Base-by-base conservation (phyloP, 2,329 filamentous ascomycete species). In the Alternaria sp. region DNA sequence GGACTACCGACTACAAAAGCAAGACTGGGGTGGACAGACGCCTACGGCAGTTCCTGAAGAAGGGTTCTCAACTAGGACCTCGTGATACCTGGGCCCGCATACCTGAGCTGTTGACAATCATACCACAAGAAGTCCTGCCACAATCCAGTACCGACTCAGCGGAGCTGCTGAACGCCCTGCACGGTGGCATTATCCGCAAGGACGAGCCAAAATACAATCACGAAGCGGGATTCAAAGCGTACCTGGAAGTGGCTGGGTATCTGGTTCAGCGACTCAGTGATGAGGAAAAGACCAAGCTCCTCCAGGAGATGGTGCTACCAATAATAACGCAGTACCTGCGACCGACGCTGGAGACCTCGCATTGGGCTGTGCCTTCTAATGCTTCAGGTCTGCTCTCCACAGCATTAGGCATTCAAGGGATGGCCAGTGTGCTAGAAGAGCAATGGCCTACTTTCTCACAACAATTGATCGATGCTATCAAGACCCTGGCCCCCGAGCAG, bases 1-100 rank as follows among this genome's bases (percentile, higher is more conserved):
- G 96, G 96, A 90, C 89, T 1, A 83, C 84, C 6, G 82, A 87
- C 57, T 89, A 89, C 76, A 83, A 80, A 26, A 85, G 84, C 50
- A 90, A 89, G 75, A 86, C 85, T 28, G 75, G 85, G 8, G 86
- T 79, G 62, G 85, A 80, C 63, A 87, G 83, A 63, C 81, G 90
- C 21, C 79, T 99, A 5, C 86, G 87, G 53, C 83, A 88, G 9
- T 96, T 96, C 69, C 83, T 98, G 7, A 89, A 91, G 65, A 92
- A 90, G 71, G 95, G 96, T 3, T 97, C 95, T 0, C 92, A 97
- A 73, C 88, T 89, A n/a, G 91, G 91, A 4, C 83, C 88, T 0
- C 81, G 85, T 4, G 86, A 85, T 10, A 97, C 90, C 74, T 99
- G 96, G 96, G 80, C 84, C 25, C 87, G 86, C 15, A 77, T 97